Conservation (phyloP, 2,329 filamentous ascomycete species). For the Colletotrichum sublineola region DNA sequence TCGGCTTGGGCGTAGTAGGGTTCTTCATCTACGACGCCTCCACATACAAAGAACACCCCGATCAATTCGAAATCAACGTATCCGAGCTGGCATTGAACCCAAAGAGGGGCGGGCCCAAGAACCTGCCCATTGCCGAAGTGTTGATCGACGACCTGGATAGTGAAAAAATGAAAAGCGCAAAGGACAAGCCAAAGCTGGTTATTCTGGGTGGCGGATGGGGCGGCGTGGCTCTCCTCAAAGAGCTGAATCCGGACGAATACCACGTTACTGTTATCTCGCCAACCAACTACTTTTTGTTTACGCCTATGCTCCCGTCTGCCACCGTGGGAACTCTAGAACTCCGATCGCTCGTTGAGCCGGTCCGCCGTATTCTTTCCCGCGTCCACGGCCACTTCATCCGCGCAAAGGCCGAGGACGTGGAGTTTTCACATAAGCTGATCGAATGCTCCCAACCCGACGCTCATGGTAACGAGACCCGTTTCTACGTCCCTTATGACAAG, state of each 20-base stretch:
- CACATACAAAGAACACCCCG: conserved; percentile 83
- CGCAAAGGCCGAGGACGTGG: conserved; percentile 87
- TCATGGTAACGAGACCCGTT: conserved; percentile 79
- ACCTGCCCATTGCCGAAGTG: conserved; percentile 89
- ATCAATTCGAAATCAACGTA: conserved; percentile 81
- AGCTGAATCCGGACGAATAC: conserved; percentile 90
- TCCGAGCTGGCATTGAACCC: conserved; percentile 86
- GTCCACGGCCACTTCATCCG: conserved; percentile 92
- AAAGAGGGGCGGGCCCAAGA: conserved; percentile 89
- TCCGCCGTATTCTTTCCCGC: conserved; percentile 83
- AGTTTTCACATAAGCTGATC: conserved; percentile 91
- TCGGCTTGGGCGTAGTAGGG: conserved; percentile 77
- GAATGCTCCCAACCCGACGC: conserved; percentile 83
- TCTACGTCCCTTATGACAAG: conserved; percentile 98
- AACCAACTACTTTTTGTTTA: conserved; percentile 97
- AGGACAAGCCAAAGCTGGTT: conserved; percentile 92
- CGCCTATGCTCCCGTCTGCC: conserved; percentile 96
- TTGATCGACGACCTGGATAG: conserved; percentile 91
- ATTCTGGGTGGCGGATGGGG: conserved; percentile 97
- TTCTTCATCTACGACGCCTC: conserved; percentile 96
- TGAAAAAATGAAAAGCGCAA: conserved; percentile 76
- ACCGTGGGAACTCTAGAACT: conserved; percentile 96
- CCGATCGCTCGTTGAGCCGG: conserved; percentile 91
- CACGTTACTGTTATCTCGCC: conserved; percentile 96
- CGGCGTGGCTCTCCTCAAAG: conserved; percentile 90